Base-by-base conservation (phyloP, 2,329 filamentous ascomycete species). In the Lecanicillium sp. region DNA sequence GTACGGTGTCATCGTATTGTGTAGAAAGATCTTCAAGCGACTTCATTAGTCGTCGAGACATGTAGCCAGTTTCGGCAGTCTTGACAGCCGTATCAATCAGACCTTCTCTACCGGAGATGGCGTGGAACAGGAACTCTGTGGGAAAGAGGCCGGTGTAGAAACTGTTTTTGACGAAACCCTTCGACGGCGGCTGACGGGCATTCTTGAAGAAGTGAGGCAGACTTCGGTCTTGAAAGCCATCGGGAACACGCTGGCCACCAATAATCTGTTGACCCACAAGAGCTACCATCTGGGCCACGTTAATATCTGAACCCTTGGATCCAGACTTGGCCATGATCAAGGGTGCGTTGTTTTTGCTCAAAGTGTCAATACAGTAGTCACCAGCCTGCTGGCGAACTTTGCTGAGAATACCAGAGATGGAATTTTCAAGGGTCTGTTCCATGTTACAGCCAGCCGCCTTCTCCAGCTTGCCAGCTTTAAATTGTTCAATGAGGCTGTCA, bases 221-320 rank as follows among this genome's bases (percentile, higher is more conserved):
- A 41, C 84, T 96, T 53, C 92, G 80, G 60, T 97, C 90, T 58
- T 97, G 90, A 64, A 98, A 98, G 6, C 92, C 92, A 62, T 98
- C 87, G 32, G 87, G 77, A 22, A 98, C 89, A 76, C 92, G 89
- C 54, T 85, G 79, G 35, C 88, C 87, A 44, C 85, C 85, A 53
- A 98, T 97, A 76, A 97, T 96, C 52, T 98, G 92, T 64, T 98
- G 92, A 36, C 92, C 92, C 56, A 98, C 92, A 43, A 89, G 81
- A 41, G 92, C 90, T 57, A 97, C 85, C 92, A 98, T 98, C 67
- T 98, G 92, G 8, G 92, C 92, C 25, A 98, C 92, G 70, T 98
- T 98, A 69, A 98, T 94, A 52, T 87, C 84, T 5, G 88, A 95
- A 58, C 92, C 92, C 62, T 98, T 98, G 39, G 90, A 97, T 35